Conservation (phyloP, 208 protist genomes). For the Leishmania lainsoni region DNA sequence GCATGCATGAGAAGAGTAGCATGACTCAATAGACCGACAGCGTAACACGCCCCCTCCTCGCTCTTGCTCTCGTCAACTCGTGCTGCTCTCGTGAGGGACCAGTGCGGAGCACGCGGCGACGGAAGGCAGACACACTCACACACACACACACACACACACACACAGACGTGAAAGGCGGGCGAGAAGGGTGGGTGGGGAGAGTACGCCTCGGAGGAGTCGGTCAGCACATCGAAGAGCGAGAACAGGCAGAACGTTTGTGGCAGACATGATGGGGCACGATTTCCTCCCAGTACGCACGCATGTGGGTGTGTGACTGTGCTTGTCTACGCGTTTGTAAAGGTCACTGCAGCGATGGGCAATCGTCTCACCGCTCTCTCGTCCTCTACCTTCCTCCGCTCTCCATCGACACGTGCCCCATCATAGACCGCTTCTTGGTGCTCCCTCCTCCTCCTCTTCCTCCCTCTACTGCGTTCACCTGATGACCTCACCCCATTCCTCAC, state of each 20-base stretch:
- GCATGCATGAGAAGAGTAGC: too few relatives aligned
- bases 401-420: background rate
- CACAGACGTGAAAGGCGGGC: background rate
- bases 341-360: background rate
- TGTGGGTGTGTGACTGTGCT: background rate
- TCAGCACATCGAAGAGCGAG: background rate
- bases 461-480: background rate
- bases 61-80: background rate
- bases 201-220: too few relatives aligned
- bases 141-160: background rate
- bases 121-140: too few relatives aligned
- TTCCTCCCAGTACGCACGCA: too few relatives aligned
- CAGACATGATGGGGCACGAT: background rate
- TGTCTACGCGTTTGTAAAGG: background rate
- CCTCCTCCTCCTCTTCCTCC: background rate
- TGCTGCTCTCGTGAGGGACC: background rate
- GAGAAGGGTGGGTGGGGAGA: background rate
- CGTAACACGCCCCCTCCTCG: background rate
- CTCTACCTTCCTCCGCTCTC: background rate
- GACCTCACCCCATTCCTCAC: background rate
- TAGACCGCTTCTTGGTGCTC: background rate
- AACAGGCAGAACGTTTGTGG: background rate
- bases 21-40: background rate
- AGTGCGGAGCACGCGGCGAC: background rate
- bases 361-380: background rate